Base-by-base conservation (phyloP, 129 eudicot genomes). In the Arctium lappa region DNA sequence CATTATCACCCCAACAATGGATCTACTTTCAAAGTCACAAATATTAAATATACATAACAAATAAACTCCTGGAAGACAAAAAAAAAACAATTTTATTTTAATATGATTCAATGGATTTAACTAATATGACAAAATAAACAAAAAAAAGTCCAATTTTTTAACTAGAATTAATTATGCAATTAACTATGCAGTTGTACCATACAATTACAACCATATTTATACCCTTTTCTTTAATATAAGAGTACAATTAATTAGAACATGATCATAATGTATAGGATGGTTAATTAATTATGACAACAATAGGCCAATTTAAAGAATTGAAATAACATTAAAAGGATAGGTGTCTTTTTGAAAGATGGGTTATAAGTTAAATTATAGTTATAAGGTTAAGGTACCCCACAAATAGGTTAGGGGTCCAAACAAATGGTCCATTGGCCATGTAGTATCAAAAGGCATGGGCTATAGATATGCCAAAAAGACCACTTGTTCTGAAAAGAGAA, bases 401-500 rank as follows among this genome's bases (percentile, higher is more conserved):
- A 33, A 50, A 31, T 84, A 72, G 78, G 74, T 39, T 78, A 73
- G 78, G 76, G 50, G 65, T 71, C 37, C 68, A 79, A 78, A 44
- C 65, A 84, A 84, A 65, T 63, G 84, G 80, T 48, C 87, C 80
- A 65, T 32, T 79, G 37, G 80, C 36, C 33, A 84, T 79, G 77
- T 2, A 30, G 74, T 72, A 71, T 72, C 8, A 10, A 62, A 12
- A 78, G 46, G 80, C 50, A 84, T 79, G 87, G 84, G 87, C 84
- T 46, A 65, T 73, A 84, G 36, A 79, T 83, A 79, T 84, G 87
- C 87, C 71, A 65, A 79, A 79, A 77, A 60, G 80, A 8, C 82
- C 77, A 84, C 76, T 79, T 79, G 84, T 79, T 80, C 70, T 79
- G 69, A 84, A 79, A 73, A 84, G 80, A 80, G 71, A 18, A 73